Evolutionary conservation across 2,329 filamentous ascomycete species (phyloP).

Genomic region (Epicoccum nigrum): DNA sequence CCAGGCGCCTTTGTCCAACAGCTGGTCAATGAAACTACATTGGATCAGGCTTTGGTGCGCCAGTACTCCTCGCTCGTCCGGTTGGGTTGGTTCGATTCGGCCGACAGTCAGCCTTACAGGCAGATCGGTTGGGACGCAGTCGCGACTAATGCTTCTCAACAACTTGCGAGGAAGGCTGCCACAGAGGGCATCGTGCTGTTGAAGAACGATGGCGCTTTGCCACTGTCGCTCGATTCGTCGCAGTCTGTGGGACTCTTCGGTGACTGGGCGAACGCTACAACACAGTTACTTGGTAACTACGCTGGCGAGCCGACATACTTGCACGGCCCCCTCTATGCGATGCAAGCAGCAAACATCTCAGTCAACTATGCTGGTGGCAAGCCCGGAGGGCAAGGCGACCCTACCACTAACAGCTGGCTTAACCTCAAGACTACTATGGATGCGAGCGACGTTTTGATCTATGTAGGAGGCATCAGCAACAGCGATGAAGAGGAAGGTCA

Average conservation of each 20-base stretch:
- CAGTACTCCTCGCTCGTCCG: slow-evolving; percentile 63
- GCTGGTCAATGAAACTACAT: slow-evolving; percentile 48
- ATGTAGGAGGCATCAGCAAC: slow-evolving; percentile 62
- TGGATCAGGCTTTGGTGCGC: slow-evolving; percentile 60
- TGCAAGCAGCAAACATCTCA: slow-evolving; percentile 53
- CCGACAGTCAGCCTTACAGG: slow-evolving; percentile 31
- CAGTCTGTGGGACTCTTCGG: slow-evolving; percentile 64
- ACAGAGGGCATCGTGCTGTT: slow-evolving; percentile 58
- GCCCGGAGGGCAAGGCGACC: slow-evolving; percentile 35
- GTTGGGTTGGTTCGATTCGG: slow-evolving; percentile 55
- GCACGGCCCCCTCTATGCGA: slow-evolving; percentile 60
- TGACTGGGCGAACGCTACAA: slow-evolving; percentile 61
- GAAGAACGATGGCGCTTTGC: slow-evolving; percentile 59
- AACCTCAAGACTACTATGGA: slow-evolving; percentile 21
- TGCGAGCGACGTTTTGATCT: slow-evolving; percentile 60
- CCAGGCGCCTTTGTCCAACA: slow-evolving; percentile 26
- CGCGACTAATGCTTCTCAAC: slow-evolving; percentile 58
- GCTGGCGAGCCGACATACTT: slow-evolving; percentile 62
- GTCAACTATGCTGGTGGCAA: slow-evolving; percentile 37
- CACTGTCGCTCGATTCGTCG: slow-evolving; percentile 48
- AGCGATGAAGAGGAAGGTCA: slow-evolving; percentile 59
- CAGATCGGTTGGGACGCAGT: slow-evolving; percentile 49
- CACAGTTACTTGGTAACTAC: slow-evolving; percentile 66
- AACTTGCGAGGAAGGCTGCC: slow-evolving; percentile 62
- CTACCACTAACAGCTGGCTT: slow-evolving; percentile 34